Evolutionary conservation across 1,139 yeast genomes (phyloP).

Genomic region (Meyerozyma elateridarum): DNA sequence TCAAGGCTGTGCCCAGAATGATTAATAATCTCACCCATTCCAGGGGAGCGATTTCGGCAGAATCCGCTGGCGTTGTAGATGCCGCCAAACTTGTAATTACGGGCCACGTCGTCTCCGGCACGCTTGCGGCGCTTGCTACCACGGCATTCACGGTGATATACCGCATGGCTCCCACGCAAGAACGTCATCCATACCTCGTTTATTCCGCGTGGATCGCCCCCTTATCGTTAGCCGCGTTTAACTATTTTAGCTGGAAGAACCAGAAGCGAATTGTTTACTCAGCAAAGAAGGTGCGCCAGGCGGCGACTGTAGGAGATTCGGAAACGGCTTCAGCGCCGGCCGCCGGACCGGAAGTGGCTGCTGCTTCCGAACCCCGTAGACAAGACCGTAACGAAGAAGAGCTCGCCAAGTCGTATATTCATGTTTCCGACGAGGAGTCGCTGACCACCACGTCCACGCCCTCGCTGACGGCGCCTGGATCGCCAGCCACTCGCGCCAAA

Average conservation of each 20-base stretch:
- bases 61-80: slow-evolving; percentile 6
- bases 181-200: slow-evolving; percentile 52
- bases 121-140: slow-evolving; percentile 36
- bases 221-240: slow-evolving; percentile 5
- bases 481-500: slow-evolving; percentile 19
- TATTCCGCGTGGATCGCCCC: slow-evolving; percentile 53
- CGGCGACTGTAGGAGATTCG: neutral
- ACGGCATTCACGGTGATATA: slow-evolving; percentile 40
- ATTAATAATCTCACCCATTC: slow-evolving; percentile 24
- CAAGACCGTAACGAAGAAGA: slow-evolving; percentile 20
- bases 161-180: slow-evolving; percentile 35
- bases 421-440: slow-evolving; percentile 43
- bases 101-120: slow-evolving; percentile 26
- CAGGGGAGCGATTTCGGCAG: slow-evolving; percentile 8
- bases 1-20: slow-evolving; percentile 30
- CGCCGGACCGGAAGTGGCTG: neutral
- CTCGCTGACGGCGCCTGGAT: slow-evolving; percentile 24
- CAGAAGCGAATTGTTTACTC: slow-evolving; percentile 1
- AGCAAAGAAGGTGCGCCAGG: neutral
- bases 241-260: slow-evolving; percentile 1
- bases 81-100: slow-evolving; percentile 18
- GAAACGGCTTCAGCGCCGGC: too few relatives aligned
- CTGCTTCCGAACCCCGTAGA: neutral
- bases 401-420: slow-evolving; percentile 48
- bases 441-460: slow-evolving; percentile 28